phyloP scores from a whole-genome alignment of 177 flowering plant species.

The Vitis hybrid region DNA sequence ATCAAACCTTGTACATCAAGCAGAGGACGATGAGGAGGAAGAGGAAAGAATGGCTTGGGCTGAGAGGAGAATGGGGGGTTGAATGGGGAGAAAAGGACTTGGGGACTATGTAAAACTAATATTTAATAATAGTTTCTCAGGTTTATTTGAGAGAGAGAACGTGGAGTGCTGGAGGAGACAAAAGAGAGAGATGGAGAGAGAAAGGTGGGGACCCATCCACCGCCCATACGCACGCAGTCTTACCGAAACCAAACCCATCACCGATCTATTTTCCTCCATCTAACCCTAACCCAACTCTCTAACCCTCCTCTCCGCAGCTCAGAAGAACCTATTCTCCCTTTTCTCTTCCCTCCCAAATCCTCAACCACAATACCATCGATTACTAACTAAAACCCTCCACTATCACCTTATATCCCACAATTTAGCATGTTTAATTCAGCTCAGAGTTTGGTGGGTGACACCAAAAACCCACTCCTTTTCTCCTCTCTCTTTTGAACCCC shows the following conservation, averaged over 20 bases:
- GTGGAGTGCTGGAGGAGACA: constrained; percentile 6
- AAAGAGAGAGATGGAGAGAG: constrained; percentile 12
- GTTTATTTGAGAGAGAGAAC: constrained; percentile 4
- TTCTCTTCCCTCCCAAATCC: constrained; percentile 4
- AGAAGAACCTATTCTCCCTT: not conserved
- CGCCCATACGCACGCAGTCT: constrained; percentile 36
- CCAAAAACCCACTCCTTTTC: constrained; percentile 14
- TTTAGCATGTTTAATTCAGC: constrained; percentile 12
- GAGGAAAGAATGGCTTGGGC: not conserved
- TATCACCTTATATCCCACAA: too few relatives aligned
- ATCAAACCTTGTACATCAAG: too few relatives aligned
- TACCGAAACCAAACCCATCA: constrained; percentile 25
- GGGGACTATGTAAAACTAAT: not conserved
- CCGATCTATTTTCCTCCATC: constrained; percentile 15
- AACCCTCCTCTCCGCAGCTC: not conserved
- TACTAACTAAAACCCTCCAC: not conserved
- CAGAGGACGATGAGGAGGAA: not conserved
- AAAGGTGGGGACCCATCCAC: constrained; percentile 32
- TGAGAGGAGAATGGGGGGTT: not conserved
- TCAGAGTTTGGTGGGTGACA: constrained; percentile 24
- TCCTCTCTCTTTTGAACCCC: not conserved
- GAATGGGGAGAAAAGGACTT: constrained; percentile 4
- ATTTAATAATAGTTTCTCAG: not conserved
- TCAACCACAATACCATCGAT: constrained; percentile 7
- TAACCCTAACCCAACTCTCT: constrained; percentile 28